These are phyloP conservation scores for Phytophthora cactorum DNA, from an alignment of 352 stramenopile species.

Conservation along the genomic window DNA sequence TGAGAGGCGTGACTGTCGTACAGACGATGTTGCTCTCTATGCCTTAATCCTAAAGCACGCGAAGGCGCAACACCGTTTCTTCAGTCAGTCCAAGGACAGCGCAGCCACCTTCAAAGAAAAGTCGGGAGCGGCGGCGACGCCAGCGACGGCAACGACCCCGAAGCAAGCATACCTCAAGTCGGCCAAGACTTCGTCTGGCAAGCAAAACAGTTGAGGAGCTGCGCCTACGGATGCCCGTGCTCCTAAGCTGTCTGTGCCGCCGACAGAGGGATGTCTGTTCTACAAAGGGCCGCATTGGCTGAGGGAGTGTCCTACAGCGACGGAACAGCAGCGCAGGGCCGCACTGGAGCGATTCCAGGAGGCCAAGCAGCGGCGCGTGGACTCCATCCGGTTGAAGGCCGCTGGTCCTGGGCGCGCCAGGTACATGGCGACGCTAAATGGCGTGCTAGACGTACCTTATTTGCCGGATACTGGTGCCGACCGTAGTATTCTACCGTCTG, in stretches of 20 bases:
- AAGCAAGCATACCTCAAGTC: too few species aligned
- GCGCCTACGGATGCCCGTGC: too few species aligned
- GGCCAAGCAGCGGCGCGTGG: neutral
- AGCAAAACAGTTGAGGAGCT: too few species aligned
- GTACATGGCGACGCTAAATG: slow-evolving; percentile 6
- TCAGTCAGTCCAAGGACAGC: slow-evolving; percentile 4
- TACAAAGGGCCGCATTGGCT: slow-evolving; percentile 14
- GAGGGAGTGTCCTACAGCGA: slow-evolving; percentile 6
- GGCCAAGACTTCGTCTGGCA: too few species aligned
- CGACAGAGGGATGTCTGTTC: slow-evolving; percentile 8
- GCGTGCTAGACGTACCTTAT: neutral
- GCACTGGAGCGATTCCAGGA: slow-evolving; percentile 1
- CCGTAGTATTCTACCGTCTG: slow-evolving; percentile 1
- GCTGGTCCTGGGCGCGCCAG: neutral
- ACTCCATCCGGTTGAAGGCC: slow-evolving; percentile 7
- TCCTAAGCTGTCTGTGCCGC: neutral
- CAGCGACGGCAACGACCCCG: too few species aligned
- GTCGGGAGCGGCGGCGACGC: too few species aligned
- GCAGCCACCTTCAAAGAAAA: neutral
- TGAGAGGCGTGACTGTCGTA: slow-evolving; percentile 13
- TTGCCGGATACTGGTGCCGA: slow-evolving; percentile 11
- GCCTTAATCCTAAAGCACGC: slow-evolving; percentile 17
- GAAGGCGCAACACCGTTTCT: slow-evolving; percentile 11
- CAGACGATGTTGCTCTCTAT: slow-evolving; percentile 6
- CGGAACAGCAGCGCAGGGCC: neutral